Conservation (phyloP, 495 filamentous ascomycete genomes). For the Annulohypoxylon nitens region DNA sequence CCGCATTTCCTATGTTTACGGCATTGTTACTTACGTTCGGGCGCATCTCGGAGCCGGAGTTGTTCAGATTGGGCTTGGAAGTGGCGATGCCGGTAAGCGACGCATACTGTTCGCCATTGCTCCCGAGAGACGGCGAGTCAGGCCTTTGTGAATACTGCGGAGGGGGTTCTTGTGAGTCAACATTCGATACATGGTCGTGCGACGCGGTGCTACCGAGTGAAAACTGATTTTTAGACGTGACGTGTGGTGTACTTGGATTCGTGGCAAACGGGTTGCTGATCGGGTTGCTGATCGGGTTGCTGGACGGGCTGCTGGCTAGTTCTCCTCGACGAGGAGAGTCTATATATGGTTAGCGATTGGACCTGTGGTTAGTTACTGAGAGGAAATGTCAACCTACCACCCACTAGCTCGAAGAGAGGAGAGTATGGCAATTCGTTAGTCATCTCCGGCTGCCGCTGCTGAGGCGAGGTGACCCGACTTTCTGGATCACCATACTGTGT, state of each 20-base stretch:
- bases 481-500: slow-evolving; percentile 49
- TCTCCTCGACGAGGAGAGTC: too few species aligned
- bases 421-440: slow-evolving; percentile 56
- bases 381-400: slow-evolving; percentile 52
- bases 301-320: slow-evolving; percentile 14
- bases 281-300: slow-evolving; percentile 48
- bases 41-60: neutral
- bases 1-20: neutral
- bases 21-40: neutral
- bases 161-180: slow-evolving; percentile 21
- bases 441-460: slow-evolving; percentile 29
- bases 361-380: neutral
- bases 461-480: slow-evolving; percentile 35
- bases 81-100: slow-evolving; percentile 37
- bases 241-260: slow-evolving; percentile 21
- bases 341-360: too few species aligned
- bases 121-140: slow-evolving; percentile 52
- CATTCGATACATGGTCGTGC: slow-evolving; percentile 34
- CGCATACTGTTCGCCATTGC: slow-evolving; percentile 33
- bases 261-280: slow-evolving; percentile 48
- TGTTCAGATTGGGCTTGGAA: slow-evolving; percentile 32
- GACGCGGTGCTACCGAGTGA: slow-evolving; percentile 17
- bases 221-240: slow-evolving; percentile 33
- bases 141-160: slow-evolving; percentile 30
- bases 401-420: slow-evolving; percentile 58